These are phyloP conservation scores for Linnemannia zychae DNA, from an alignment of 192 early-diverging fungal species.

Conservation along the genomic window DNA sequence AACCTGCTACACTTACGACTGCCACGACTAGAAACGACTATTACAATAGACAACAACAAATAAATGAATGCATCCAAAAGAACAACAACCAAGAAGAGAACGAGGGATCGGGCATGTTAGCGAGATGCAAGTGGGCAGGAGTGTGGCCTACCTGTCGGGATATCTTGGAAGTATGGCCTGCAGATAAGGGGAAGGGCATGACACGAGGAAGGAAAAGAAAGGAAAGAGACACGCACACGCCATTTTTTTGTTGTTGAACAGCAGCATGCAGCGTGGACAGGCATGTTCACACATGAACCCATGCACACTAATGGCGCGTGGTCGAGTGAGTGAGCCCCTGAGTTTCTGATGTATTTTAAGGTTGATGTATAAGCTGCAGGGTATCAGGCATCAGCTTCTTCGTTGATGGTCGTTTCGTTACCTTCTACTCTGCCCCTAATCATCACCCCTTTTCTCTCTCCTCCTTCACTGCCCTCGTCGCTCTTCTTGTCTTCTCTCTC, in stretches of 20 bases:
- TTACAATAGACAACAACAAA: not conserved
- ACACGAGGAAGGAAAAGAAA: not conserved
- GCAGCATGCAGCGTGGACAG: too few species aligned
- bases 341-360: too few species aligned
- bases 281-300: not conserved
- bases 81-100: not conserved
- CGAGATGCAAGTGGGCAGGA: not conserved
- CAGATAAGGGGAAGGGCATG: not conserved
- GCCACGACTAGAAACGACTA: not conserved
- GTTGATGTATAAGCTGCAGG: too few species aligned
- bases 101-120: not conserved
- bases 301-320: too few species aligned
- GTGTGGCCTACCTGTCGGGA: not conserved
- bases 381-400: too few species aligned
- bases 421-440: too few species aligned
- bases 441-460: not conserved
- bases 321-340: too few species aligned
- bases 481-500: not conserved
- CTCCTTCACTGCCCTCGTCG: slow-evolving; percentile 7
- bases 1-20: not conserved
- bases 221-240: not conserved
- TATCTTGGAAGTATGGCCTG: not conserved
- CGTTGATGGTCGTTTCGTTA: too few species aligned
- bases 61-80: not conserved
- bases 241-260: too few species aligned